Evolutionary conservation across 2,329 filamentous ascomycete genomes (phyloP).

Genomic region (Sarocladium strictum): DNA sequence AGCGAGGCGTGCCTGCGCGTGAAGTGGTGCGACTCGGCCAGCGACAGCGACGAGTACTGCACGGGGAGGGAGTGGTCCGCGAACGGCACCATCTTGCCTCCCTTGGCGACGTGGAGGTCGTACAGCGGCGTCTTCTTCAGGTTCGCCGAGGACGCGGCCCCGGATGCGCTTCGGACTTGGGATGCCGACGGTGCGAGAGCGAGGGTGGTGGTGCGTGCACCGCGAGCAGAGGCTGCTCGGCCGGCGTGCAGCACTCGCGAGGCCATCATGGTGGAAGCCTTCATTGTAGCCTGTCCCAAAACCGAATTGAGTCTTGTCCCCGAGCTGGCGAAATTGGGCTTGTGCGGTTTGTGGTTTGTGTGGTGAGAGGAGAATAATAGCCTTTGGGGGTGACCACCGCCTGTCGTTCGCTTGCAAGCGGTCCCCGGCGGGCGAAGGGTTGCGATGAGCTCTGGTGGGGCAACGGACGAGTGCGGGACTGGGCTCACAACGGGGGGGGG

Average conservation of each 20-base stretch:
- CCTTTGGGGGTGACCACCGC: no score
- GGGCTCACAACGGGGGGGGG: neutral
- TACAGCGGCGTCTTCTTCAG: slow-evolving; percentile 67
- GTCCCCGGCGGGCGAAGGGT: neutral
- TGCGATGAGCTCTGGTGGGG: neutral
- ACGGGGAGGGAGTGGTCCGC: slow-evolving; percentile 91
- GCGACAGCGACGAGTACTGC: slow-evolving; percentile 71
- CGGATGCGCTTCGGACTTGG: slow-evolving; percentile 20
- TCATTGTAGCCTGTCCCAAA: neutral
- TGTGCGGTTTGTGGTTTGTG: no score
- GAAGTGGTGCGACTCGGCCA: slow-evolving; percentile 82
- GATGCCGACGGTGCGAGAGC: neutral
- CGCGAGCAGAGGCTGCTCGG: neutral
- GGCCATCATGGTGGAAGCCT: slow-evolving; percentile 2
- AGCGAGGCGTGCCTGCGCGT: slow-evolving; percentile 82
- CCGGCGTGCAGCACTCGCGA: slow-evolving; percentile 1
- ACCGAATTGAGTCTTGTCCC: neutral
- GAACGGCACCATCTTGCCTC: slow-evolving; percentile 95
- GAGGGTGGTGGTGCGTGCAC: neutral
- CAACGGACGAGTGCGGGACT: neutral
- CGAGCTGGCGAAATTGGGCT: no score
- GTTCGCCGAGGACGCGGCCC: slow-evolving; percentile 20
- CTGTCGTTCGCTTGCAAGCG: neutral
- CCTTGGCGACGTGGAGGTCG: slow-evolving; percentile 69
- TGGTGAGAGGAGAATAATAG: neutral